These are phyloP conservation scores for Calocera viscosa DNA, from an alignment of 768 basidiomycete genomes.

Conservation along the genomic window DNA sequence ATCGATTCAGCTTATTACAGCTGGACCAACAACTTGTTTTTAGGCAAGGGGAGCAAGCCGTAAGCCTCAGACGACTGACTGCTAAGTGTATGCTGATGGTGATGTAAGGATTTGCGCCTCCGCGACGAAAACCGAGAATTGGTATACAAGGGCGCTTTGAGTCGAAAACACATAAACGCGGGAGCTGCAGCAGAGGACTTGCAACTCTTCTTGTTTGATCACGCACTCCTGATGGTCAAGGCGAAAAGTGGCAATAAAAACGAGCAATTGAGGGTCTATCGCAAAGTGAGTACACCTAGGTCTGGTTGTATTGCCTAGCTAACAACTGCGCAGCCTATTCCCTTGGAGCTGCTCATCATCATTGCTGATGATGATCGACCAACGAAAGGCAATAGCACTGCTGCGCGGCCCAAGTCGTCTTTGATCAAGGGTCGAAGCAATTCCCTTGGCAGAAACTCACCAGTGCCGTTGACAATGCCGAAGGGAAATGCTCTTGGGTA, in stretches of 20 bases:
- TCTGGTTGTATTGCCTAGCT: not conserved
- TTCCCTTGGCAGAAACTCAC: conserved; percentile 16
- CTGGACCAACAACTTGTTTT: conserved; percentile 85
- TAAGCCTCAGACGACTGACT: conserved; percentile 29
- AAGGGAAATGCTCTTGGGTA: conserved; percentile 62
- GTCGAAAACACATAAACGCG: conserved; percentile 61
- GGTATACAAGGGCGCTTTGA: conserved; percentile 79
- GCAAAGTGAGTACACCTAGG: conserved; percentile 52
- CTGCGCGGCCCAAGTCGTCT: conserved; percentile 22
- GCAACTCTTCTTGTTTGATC: conserved; percentile 91
- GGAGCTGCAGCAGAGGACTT: conserved; percentile 70
- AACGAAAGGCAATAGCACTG: conserved; percentile 18
- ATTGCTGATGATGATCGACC: conserved; percentile 58
- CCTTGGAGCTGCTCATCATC: conserved; percentile 79
- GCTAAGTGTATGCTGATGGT: not conserved
- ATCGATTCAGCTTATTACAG: conserved; percentile 88
- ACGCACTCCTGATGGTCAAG: conserved; percentile 89
- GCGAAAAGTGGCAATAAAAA: conserved; percentile 67
- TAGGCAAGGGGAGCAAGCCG: conserved; percentile 80
- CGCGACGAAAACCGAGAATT: conserved; percentile 82
- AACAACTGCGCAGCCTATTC: conserved; percentile 64
- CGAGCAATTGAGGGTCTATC: conserved; percentile 86
- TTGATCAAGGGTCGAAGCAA: conserved; percentile 11
- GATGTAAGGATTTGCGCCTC: conserved; percentile 67
- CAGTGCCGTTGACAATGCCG: conserved; percentile 12